These are phyloP conservation scores for Diplodia scrobiculata DNA, from an alignment of 2,329 filamentous ascomycete species.

Conservation along the genomic window DNA sequence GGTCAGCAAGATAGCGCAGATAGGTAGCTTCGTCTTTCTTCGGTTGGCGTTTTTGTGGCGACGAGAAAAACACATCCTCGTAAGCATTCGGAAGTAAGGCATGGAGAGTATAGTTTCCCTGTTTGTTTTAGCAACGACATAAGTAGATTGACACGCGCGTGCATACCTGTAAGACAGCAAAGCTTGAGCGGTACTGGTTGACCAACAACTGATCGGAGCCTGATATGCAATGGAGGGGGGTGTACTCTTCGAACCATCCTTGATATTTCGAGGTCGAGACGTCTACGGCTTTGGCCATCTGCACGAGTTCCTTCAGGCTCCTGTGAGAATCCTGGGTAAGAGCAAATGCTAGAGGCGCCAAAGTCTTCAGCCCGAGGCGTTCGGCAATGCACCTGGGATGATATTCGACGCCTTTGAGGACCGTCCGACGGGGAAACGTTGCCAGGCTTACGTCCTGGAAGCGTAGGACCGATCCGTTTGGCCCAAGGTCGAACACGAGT, in stretches of 20 bases:
- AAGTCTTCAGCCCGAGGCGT: slow-evolving; percentile 48
- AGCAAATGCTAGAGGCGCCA: slow-evolving; percentile 48
- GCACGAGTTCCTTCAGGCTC: slow-evolving; percentile 37
- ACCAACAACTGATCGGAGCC: neutral
- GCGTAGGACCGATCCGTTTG: slow-evolving; percentile 64
- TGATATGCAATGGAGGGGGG: neutral
- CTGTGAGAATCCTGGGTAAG: slow-evolving; percentile 41
- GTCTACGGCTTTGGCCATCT: slow-evolving; percentile 35
- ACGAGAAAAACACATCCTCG: slow-evolving; percentile 27
- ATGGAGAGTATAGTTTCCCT: slow-evolving; percentile 43
- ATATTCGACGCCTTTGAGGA: slow-evolving; percentile 39
- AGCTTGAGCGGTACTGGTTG: neutral
- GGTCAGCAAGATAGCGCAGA: slow-evolving; percentile 47
- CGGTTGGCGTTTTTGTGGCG: slow-evolving; percentile 47
- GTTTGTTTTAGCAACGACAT: neutral
- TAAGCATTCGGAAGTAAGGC: slow-evolving; percentile 31
- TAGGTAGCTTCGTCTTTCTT: slow-evolving; percentile 53
- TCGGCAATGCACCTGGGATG: slow-evolving; percentile 50
- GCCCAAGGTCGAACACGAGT: slow-evolving; percentile 70
- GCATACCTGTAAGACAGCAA: slow-evolving; percentile 35
- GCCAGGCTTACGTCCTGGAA: slow-evolving; percentile 66
- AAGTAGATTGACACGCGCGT: neutral
- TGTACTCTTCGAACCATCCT: slow-evolving; percentile 41
- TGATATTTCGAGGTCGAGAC: slow-evolving; percentile 34
- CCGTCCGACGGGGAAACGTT: slow-evolving; percentile 44